phyloP scores from a whole-genome alignment of 495 filamentous ascomycete species.

The Penicillium cataractarum region DNA sequence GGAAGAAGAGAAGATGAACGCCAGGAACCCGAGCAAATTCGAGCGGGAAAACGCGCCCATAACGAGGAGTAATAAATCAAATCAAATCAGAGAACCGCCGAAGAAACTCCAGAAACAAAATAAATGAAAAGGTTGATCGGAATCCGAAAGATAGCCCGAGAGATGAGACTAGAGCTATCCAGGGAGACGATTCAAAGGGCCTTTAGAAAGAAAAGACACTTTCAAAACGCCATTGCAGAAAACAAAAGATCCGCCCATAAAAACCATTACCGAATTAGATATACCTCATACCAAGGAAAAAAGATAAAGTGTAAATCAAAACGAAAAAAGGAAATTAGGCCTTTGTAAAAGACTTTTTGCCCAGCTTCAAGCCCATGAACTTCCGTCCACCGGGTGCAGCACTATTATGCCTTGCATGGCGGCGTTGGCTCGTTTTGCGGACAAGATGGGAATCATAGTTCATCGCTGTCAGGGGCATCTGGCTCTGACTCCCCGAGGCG shows the following conservation, averaged over 20 bases:
- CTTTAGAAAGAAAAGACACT: too few relatives aligned
- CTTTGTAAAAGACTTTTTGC: constrained; percentile 33
- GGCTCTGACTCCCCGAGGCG: constrained; percentile 9
- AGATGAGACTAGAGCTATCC: too few relatives aligned
- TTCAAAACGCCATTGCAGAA: background rate
- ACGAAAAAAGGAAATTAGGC: constrained; percentile 22
- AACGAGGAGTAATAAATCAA: background rate
- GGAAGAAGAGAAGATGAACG: background rate
- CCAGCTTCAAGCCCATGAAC: constrained; percentile 45
- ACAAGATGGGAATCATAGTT: constrained; percentile 14
- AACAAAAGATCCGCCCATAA: background rate
- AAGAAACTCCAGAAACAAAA: background rate
- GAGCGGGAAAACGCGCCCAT: too few relatives aligned
- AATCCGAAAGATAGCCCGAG: too few relatives aligned
- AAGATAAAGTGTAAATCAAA: background rate
- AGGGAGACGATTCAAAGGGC: too few relatives aligned
- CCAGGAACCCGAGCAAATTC: background rate
- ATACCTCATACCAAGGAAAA: constrained; percentile 1
- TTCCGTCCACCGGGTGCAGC: constrained; percentile 27
- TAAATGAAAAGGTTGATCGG: too few relatives aligned
- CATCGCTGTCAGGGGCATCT: constrained; percentile 5
- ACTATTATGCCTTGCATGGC: constrained; percentile 28
- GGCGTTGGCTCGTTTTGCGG: constrained; percentile 27
- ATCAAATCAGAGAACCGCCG: background rate
- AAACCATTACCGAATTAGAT: constrained; percentile 14